Evolutionary conservation across 768 basidiomycete species (phyloP).

Genomic region (Leccinum incarnatum): DNA sequence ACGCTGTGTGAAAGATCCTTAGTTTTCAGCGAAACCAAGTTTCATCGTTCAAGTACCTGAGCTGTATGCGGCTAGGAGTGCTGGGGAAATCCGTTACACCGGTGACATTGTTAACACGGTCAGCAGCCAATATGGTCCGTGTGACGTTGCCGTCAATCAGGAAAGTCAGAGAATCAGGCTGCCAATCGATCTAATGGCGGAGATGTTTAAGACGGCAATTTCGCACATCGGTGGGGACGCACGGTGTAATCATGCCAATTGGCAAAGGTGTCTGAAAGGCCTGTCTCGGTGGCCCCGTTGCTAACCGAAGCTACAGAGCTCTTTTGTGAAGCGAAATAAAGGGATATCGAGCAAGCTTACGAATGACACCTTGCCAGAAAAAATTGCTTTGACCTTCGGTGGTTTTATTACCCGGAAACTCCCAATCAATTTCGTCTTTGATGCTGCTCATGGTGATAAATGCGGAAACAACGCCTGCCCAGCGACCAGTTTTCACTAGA

Average conservation of each 20-base stretch:
- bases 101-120: conserved; percentile 47
- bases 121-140: conserved; percentile 61
- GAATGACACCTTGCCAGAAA: conserved; percentile 74
- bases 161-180: conserved; percentile 62
- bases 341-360: conserved; percentile 37
- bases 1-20: conserved; percentile 36
- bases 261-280: conserved; percentile 58
- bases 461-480: conserved; percentile 80
- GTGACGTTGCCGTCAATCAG: conserved; percentile 68
- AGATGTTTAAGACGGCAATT: not conserved
- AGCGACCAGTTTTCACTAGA: conserved; percentile 73
- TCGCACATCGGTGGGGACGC: conserved; percentile 22
- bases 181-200: conserved; percentile 70
- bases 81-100: conserved; percentile 66
- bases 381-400: conserved; percentile 74
- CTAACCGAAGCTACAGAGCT: conserved; percentile 39
- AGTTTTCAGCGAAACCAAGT: conserved; percentile 1
- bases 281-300: conserved; percentile 47
- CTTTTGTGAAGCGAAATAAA: not conserved
- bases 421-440: conserved; percentile 88
- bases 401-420: conserved; percentile 65
- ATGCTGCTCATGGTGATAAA: conserved; percentile 83
- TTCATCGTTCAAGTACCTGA: conserved; percentile 47
- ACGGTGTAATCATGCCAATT: conserved; percentile 80
- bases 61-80: conserved; percentile 78